Evolutionary conservation across 805 yeast species (phyloP), one percentile per base, ranked within the genome.

Genomic region (Wickerhamomyces ciferrii): DNA sequence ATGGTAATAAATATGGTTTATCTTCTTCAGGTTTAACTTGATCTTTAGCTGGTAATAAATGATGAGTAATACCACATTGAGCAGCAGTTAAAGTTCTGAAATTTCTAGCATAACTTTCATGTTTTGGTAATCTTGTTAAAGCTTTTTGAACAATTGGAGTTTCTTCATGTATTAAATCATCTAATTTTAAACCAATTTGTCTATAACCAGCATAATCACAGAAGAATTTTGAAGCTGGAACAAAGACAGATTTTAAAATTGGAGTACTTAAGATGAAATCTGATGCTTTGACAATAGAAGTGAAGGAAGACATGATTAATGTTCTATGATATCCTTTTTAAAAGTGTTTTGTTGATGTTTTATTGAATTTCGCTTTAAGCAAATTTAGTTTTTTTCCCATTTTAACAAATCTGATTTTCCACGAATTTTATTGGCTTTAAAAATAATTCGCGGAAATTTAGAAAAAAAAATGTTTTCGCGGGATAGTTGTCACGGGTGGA

Each of bases 81-180:
- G 85, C 91, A 52, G 98, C 97, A 56, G 95, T 87, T 55, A 92
- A 75, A 54, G 87, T 78, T 76, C 99, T 87, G 81, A 75, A 94
- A 65, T 84, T 85, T 76, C 99, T 88, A 53, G 95, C 89, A 70
- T 92, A 94, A 39, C 81, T 71, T 67, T 85, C 96, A 45, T 80
- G 81, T 43, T 79, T 79, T 55, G 97, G 96, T 62, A 94, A 74
- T 79, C 99, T 88, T 53, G 79, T 69, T 51, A 94, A 72, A 46
- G 97, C 98, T 64, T 81, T 88, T 74, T 89, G 92, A 72, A 85
- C 78, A 46, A 81, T 72, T 60, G 91, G 91, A 66, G 75, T 84
- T 74, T 94, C 99, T 72, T 94, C 99, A 55, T 77, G 70, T 53
- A 92, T 67, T 62, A 92, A 71, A 69, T 94, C 99, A 66, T 92